These are phyloP conservation scores for Mycosphaerella sp. DNA, from an alignment of 2,329 filamentous ascomycete genomes.

Conservation along the genomic window DNA sequence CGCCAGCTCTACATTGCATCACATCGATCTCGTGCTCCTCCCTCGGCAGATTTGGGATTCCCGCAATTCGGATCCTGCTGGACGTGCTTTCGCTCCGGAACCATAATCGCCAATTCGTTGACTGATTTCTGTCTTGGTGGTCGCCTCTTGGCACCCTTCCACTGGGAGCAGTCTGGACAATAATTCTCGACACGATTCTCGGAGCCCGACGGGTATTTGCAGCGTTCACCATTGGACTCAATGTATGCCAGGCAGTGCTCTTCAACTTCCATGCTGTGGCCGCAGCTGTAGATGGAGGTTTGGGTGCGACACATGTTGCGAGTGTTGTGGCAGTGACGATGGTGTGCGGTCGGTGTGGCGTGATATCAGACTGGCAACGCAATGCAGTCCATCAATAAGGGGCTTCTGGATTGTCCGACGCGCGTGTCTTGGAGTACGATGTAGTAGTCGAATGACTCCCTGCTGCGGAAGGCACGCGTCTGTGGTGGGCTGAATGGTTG, in stretches of 20 bases:
- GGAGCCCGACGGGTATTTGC: conserved; percentile 1
- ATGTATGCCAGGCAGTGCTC: conserved; percentile 4
- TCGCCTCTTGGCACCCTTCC: neutral
- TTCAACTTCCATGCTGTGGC: neutral
- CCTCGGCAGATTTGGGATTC: conserved; percentile 1
- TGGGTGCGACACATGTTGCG: conserved; percentile 10
- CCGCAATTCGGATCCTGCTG: conserved; percentile 13
- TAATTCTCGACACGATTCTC: neutral
- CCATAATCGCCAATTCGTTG: conserved; percentile 2
- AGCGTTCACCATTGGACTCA: neutral
- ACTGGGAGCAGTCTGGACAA: conserved; percentile 4
- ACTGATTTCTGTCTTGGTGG: neutral
- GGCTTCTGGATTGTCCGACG: too few relatives aligned
- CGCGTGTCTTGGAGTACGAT: too few relatives aligned
- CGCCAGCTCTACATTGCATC: neutral
- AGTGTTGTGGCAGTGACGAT: too few relatives aligned
- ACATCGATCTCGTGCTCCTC: neutral
- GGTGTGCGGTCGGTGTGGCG: too few relatives aligned
- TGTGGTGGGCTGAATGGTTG: neutral
- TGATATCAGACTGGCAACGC: too few relatives aligned
- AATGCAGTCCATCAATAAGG: too few relatives aligned
- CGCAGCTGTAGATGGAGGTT: conserved; percentile 8
- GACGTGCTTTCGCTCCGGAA: neutral
- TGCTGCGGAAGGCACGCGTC: neutral
- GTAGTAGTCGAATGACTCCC: too few relatives aligned